Conservation (phyloP, 768 basidiomycete genomes). For the Calocera cornea region DNA sequence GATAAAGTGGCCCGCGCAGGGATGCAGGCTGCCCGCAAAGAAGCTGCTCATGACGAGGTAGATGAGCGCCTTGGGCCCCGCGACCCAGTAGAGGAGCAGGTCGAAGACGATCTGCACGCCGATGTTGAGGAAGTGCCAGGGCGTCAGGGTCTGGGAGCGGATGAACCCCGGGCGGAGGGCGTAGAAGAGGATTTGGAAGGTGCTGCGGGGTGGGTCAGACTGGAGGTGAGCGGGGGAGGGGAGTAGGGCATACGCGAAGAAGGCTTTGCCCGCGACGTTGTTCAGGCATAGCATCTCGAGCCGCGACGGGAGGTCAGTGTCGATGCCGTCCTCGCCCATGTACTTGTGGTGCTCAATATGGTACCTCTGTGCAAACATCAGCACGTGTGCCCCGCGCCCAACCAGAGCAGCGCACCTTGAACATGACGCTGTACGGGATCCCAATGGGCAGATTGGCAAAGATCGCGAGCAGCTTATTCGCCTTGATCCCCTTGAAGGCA, state of each 20-base stretch:
- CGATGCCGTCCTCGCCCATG: constrained; percentile 88
- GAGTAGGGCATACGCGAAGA: constrained; percentile 66
- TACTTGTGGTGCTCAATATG: constrained; percentile 96
- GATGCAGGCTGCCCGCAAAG: constrained; percentile 92
- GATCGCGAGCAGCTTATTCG: constrained; percentile 80
- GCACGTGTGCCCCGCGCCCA: too few relatives aligned
- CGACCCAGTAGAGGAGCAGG: constrained; percentile 41
- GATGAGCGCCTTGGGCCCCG: constrained; percentile 36
- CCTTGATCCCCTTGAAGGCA: constrained; percentile 67
- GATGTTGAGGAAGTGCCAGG: constrained; percentile 78
- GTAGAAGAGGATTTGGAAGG: constrained; percentile 97
- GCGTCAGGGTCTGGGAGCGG: constrained; percentile 62
- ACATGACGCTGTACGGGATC: constrained; percentile 86
- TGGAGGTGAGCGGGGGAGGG: background rate
- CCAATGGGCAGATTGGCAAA: constrained; percentile 89
- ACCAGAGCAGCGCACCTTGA: constrained; percentile 49
- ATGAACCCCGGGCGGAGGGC: constrained; percentile 91
- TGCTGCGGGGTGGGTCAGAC: constrained; percentile 33
- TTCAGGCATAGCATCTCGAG: constrained; percentile 76
- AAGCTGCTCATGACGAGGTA: constrained; percentile 85
- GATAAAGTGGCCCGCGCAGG: constrained; percentile 94
- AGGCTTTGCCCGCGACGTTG: constrained; percentile 94
- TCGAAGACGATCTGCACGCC: constrained; percentile 57
- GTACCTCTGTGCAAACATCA: constrained; percentile 73
- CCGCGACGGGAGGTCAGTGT: constrained; percentile 84